Conservation (phyloP, 257 asterid genomes). For the Scutellaria barbata region DNA sequence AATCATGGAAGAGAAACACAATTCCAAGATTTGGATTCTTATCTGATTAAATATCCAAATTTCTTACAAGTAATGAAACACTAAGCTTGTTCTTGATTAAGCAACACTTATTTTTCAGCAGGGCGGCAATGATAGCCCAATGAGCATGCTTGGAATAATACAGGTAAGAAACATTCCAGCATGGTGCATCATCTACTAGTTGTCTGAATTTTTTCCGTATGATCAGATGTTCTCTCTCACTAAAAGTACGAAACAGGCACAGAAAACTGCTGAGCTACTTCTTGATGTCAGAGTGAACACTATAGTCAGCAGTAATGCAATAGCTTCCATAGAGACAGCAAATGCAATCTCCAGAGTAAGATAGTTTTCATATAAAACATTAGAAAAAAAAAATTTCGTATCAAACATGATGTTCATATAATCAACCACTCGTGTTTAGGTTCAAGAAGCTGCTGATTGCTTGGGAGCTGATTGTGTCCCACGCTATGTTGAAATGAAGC, state of each 20-base stretch:
- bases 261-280: slow-evolving; percentile 86
- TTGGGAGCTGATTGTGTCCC: slow-evolving; percentile 84
- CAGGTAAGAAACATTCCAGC: slow-evolving; percentile 52
- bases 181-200: background rate
- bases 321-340: slow-evolving; percentile 81
- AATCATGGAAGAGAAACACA: background rate
- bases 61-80: too few relatives aligned
- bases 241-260: slow-evolving; percentile 62
- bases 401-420: slow-evolving; percentile 16
- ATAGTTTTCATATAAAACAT: background rate
- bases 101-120: slow-evolving; percentile 31
- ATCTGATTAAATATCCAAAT: too few relatives aligned
- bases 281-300: slow-evolving; percentile 75
- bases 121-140: slow-evolving; percentile 54
- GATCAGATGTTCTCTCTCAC: background rate
- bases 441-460: slow-evolving; percentile 97
- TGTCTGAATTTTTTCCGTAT: background rate
- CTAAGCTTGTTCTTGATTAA: too few relatives aligned
- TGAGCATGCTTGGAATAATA: slow-evolving; percentile 84
- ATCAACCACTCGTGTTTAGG: slow-evolving; percentile 43
- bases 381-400: background rate
- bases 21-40: background rate
- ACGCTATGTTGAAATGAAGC: slow-evolving; percentile 70
- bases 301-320: slow-evolving; percentile 62
- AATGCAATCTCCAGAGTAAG: slow-evolving; percentile 74